Base-by-base conservation (phyloP, 2,329 filamentous ascomycete species). In the Xylaria sp. region DNA sequence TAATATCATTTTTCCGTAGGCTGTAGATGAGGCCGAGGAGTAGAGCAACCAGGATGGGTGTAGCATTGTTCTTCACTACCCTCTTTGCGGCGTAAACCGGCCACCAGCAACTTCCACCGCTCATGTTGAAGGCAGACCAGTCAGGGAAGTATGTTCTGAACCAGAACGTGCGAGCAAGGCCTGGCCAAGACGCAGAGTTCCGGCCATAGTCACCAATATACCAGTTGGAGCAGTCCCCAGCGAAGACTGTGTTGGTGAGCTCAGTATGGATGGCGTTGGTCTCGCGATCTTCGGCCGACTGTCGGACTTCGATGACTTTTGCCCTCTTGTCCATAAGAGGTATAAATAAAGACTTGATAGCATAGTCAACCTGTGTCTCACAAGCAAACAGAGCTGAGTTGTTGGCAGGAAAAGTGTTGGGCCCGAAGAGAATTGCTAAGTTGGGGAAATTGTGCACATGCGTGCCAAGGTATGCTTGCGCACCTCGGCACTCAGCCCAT, bases 171-270 rank as follows among this genome's bases (percentile, higher is more conserved):
- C 67, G 69, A 10, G 78, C 79, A 44, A 76, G 69, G 3, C 76
- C 76, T 0, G 79, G 80, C 79, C 79, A 81, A 3, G 77, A 79
- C 0, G 80, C 80, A 0, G 79, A 71, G 60, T 83, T 83, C 3
- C 79, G 75, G 0, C 81, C 81, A 25, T 73, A 72, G 5, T 76
- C 70, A 66, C 78, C 77, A 50, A 83, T 81, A 66, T 83, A 82
- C 81, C 80, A 83, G 68, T 83, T 83, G 21, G 77, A 79, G 62
- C 81, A 83, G 32, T 75, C 79, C 0, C 74, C 78, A 13, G 75
- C 67, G 59, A 81, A 83, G 2, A 83, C 81, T 0, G 77, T 78
- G 44, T 77, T 74, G 10, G 69, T 54, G 0, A 83, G 72, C 18
- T 77, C 65, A 13, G 60, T 40, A 21, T 83, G 76, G 0, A 83